Evolutionary conservation across 2,329 filamentous ascomycete species (phyloP), one percentile per base, ranked within the genome.

Genomic region (Diaporthe citriasiana): DNA sequence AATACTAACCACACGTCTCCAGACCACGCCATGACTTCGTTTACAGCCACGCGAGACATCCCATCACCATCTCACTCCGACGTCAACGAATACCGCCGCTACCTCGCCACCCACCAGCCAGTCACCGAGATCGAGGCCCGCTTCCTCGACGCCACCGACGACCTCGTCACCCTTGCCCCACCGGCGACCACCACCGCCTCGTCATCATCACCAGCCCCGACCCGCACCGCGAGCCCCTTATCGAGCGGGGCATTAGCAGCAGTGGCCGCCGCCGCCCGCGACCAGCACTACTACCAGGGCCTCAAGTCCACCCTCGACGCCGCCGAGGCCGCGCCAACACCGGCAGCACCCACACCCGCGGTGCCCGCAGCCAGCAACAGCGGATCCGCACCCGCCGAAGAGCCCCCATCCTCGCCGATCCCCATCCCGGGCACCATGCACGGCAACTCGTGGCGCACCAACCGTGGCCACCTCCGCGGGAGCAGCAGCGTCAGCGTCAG

Each of bases 11-110:
- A 9, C 17, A 19, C 71, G 78, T 68, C 78, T 73, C 3, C 50
- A 91, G 89, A 91, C 76, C 87, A 90, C 77, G 87, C 90, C 1
- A 82, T 94, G 66, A 81, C 87, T 1, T 90, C 91, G 0, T 93
- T 90, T 79, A 85, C 85, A 76, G 83, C 86, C 70, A 85, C 87
- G 0, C 89, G 88, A 76, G 82, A 83, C 25, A 83, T 91, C 17
- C 82, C 85, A 0, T 78, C 84, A 6, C 90, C 91, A 0, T 82
- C 83, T 0, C 70, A 78, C 9, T 79, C 82, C 35, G 86, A 90
- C 57, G 80, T 90, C 10, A 79, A 82, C 17, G 80, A 80, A 2
- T 91, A 91, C 77, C 85, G 85, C 30, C 79, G 81, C 6, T 92
- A 89, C 81, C 85, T 92, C 70, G 83, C 85, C 22, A 84, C 81